Percentiles rank a stretch among this genome's conserved stretches.
Conservation (phyloP, 2,329 filamentous ascomycete species). For the Penicillium crustosum region DNA sequence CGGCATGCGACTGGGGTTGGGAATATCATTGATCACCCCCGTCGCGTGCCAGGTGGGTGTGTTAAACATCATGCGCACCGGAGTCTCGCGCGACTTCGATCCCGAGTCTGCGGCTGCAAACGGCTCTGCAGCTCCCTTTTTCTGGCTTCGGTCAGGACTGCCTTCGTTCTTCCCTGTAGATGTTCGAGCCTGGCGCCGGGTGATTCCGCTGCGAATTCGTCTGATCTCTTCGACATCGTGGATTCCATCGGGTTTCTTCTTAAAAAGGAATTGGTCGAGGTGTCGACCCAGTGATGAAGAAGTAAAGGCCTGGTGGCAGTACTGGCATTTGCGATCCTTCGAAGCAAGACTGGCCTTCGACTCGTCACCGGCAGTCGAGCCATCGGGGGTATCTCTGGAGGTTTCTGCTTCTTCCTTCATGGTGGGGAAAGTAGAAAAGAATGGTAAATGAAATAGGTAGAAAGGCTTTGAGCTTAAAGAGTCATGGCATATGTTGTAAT, state of each 20-base stretch:
- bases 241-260: conserved; percentile 89
- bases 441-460: background rate
- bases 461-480: background rate
- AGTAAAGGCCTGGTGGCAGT: conserved; percentile 85
- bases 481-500: conserved; percentile 7
- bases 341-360: conserved; percentile 50
- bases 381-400: conserved; percentile 35
- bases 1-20: conserved; percentile 51
- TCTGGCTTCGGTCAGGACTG: conserved; percentile 59
- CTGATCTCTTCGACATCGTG: conserved; percentile 89
- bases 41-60: conserved; percentile 72
- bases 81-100: conserved; percentile 37
- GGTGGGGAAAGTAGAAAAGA: background rate
- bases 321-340: conserved; percentile 88
- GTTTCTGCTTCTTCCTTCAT: conserved; percentile 24
- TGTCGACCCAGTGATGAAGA: conserved; percentile 91
- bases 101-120: conserved; percentile 37
- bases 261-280: conserved; percentile 89
- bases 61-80: conserved; percentile 54
- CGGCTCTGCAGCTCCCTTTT: conserved; percentile 39
- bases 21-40: conserved; percentile 74
- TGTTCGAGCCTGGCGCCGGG: conserved; percentile 74
- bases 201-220: conserved; percentile 80
- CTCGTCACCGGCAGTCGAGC: conserved; percentile 42
- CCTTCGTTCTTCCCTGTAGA: conserved; percentile 59